Evolutionary conservation across 164 flowering plant species (phyloP).

Genomic region (Chimonanthus praecox): DNA sequence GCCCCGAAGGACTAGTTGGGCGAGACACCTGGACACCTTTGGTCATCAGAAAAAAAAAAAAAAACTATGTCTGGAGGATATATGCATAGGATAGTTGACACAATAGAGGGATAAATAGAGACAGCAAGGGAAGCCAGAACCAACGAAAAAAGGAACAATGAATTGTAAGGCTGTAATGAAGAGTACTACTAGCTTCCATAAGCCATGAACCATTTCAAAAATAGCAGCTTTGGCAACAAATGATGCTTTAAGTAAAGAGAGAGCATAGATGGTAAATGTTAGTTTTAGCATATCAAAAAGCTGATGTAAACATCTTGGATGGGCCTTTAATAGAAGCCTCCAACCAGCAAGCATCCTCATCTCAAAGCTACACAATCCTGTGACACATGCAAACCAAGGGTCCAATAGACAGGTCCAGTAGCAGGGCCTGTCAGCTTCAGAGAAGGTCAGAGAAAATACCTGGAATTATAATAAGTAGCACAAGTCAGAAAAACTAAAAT

Average conservation of each 20-base stretch:
- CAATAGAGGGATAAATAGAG: background rate
- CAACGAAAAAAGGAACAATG: background rate
- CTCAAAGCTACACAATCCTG: conserved; percentile 40
- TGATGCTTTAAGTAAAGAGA: background rate
- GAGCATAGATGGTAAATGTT: background rate
- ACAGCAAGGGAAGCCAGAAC: background rate
- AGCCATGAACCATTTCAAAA: background rate
- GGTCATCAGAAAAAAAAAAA: too few species aligned
- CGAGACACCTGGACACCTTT: too few species aligned
- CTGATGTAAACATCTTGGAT: background rate
- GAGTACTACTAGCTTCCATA: background rate
- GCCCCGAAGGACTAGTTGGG: too few species aligned
- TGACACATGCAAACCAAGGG: conserved; percentile 65
- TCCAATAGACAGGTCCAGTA: conserved; percentile 53
- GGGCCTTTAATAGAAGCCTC: conserved; percentile 11
- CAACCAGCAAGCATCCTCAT: conserved; percentile 22
- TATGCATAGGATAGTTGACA: background rate
- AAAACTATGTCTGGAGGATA: too few species aligned
- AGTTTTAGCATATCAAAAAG: background rate
- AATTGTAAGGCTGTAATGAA: background rate
- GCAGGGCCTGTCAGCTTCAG: conserved; percentile 80
- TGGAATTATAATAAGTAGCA: conserved; percentile 60
- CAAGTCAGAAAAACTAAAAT: conserved; percentile 26
- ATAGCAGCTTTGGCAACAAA: background rate
- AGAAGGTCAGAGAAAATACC: conserved; percentile 99